phyloP scores from a whole-genome alignment of 2,329 filamentous ascomycete genomes.

The Sporothrix schenckii region DNA sequence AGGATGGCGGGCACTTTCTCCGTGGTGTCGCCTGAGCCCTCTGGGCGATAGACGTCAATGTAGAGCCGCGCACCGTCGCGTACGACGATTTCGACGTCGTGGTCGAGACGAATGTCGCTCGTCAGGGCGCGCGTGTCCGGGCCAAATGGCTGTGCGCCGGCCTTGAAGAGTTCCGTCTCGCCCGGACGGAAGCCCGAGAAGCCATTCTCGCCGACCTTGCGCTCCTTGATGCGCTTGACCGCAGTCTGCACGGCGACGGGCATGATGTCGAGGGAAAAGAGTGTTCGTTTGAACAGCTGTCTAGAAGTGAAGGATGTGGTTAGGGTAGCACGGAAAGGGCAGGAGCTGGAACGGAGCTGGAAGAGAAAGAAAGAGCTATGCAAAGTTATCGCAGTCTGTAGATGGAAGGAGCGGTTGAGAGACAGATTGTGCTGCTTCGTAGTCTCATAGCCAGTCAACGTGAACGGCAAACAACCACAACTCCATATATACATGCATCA shows the following conservation, averaged over 20 bases:
- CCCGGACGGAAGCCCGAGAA: background rate
- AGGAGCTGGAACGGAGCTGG: background rate
- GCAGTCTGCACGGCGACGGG: constrained; percentile 13
- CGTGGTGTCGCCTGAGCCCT: background rate
- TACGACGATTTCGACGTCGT: background rate
- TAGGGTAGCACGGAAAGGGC: no score
- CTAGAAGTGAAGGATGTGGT: no score
- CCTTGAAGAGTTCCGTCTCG: background rate
- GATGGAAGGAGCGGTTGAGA: no score
- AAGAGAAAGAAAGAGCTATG: background rate
- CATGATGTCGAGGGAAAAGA: background rate
- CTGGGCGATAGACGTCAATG: background rate
- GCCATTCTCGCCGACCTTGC: background rate
- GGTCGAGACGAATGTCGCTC: background rate
- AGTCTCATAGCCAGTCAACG: no score
- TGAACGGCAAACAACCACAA: no score
- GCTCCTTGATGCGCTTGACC: constrained; percentile 6
- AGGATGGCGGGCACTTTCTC: background rate
- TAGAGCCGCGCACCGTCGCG: background rate
- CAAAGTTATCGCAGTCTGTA: no score
- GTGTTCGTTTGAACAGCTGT: background rate
- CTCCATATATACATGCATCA: no score
- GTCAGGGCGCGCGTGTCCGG: background rate
- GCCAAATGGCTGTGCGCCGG: constrained; percentile 3
- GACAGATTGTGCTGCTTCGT: no score